Evolutionary conservation across 768 basidiomycete species (phyloP), one percentile per base, ranked within the genome.

Genomic region (Suillus bovinus): DNA sequence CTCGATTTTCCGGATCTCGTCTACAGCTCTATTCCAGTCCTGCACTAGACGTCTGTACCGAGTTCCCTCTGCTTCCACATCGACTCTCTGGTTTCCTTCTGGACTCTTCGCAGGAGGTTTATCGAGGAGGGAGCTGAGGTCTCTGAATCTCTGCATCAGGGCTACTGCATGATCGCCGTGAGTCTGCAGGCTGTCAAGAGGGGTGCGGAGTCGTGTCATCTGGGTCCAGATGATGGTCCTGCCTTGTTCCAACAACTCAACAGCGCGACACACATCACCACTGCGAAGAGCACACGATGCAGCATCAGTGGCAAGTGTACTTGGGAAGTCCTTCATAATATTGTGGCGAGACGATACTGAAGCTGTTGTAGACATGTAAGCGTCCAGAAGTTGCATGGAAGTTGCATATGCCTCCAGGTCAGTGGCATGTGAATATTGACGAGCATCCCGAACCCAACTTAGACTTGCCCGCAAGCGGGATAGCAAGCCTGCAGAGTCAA

Each of bases 21-120:
- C 34, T 29, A 68, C 60, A 33, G 58, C 33, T 16, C 56, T 38
- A 17, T 66, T 66, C 66, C 68, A 67, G 10, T 69, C 38, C 16
- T 52, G 22, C 5, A 33, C 36, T 20, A 52, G 27, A 39, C 36
- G 29, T 5, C 42, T 27, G n/a, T 59, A 59, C n/a, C n/a, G 36
- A 10, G 1, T 17, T 11, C 50, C 62, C 14, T 59, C 31, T 2
- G 34, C 55, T 34, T 52, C 59, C 6, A 39, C 7, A 9, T 24
- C 4, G 22, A 29, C 14, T 41, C 2, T 46, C 29, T 41, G 34
- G 42, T 4, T 22, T 0, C 1, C 41, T 9, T 42, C 20, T 10
- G 9, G 8, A 42, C n/a, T 8, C 9, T 4, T 42, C 20, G 9
- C 41, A 42, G 20, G 41, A 42, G 20, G 20, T 42, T 42, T 42